phyloP scores from a whole-genome alignment of 352 stramenopile genomes.

The Elongisporangium anandrum region DNA sequence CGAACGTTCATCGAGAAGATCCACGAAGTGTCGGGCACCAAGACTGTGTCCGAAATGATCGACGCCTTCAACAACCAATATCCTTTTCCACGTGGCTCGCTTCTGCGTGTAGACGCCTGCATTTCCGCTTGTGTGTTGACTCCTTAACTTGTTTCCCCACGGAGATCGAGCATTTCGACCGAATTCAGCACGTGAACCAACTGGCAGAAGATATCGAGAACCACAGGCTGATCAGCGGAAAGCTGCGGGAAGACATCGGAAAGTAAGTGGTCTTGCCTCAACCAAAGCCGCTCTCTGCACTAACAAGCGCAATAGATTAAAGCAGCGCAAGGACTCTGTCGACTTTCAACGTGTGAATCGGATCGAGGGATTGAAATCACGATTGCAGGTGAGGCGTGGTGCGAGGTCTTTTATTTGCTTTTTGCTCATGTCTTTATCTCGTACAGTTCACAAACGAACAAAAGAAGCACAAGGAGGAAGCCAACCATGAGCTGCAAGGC shows the following conservation, averaged over 20 bases:
- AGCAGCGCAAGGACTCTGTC: slow-evolving; percentile 76
- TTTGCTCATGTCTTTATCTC: neutral
- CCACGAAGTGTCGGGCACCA: slow-evolving; percentile 71
- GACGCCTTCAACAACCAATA: slow-evolving; percentile 84
- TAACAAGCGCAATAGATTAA: slow-evolving; percentile 61
- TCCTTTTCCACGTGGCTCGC: slow-evolving; percentile 14
- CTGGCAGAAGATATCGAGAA: slow-evolving; percentile 80
- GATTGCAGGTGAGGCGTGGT: slow-evolving; percentile 29
- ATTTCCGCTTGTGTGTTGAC: slow-evolving; percentile 8
- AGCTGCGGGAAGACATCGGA: slow-evolving; percentile 74
- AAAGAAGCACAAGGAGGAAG: slow-evolving; percentile 74
- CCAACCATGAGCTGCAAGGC: slow-evolving; percentile 59
- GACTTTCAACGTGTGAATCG: slow-evolving; percentile 77
- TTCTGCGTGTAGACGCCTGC: slow-evolving; percentile 1
- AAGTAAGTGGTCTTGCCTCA: slow-evolving; percentile 34
- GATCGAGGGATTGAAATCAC: slow-evolving; percentile 60
- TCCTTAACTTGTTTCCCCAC: slow-evolving; percentile 22
- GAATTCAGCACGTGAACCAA: slow-evolving; percentile 80
- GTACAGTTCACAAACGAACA: slow-evolving; percentile 47
- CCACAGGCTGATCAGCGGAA: slow-evolving; percentile 58
- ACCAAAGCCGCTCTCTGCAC: too few relatives aligned
- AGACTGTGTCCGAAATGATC: slow-evolving; percentile 79
- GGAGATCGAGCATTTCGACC: slow-evolving; percentile 76
- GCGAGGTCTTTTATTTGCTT: neutral
- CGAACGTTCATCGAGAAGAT: slow-evolving; percentile 80